Percentiles rank a stretch among this genome's conserved stretches.
Conservation (phyloP, 192 early-diverging fungal species). For the Coemansia sp. region DNA sequence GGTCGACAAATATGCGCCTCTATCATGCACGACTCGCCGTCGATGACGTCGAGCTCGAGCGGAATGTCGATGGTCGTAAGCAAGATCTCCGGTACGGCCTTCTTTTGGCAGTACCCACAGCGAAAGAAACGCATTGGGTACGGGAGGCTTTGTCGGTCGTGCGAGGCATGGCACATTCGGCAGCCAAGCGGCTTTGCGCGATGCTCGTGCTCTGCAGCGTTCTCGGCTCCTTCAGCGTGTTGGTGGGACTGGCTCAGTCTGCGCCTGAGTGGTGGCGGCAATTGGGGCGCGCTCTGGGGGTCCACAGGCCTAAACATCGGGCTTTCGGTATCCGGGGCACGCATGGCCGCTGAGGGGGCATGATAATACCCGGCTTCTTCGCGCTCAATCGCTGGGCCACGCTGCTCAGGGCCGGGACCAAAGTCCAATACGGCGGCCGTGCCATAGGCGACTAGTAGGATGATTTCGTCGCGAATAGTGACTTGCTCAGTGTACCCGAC, state of each 20-base stretch:
- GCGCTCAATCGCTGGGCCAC: constrained; percentile 7
- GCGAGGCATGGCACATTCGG: constrained; percentile 70
- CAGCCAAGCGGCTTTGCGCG: constrained; percentile 27
- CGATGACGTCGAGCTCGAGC: constrained; percentile 67
- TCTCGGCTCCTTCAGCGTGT: not conserved
- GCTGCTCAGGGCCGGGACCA: constrained; percentile 5
- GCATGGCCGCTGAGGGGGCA: not conserved
- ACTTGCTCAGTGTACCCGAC: constrained; percentile 73
- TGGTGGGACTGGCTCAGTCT: constrained; percentile 6
- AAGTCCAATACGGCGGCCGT: constrained; percentile 72
- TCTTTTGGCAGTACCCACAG: constrained; percentile 70
- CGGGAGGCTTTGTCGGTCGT: constrained; percentile 62
- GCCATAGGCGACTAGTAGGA: constrained; percentile 67
- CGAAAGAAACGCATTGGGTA: constrained; percentile 68
- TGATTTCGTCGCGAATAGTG: constrained; percentile 67
- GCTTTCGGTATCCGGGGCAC: constrained; percentile 22
- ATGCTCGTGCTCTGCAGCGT: not conserved
- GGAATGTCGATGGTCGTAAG: constrained; percentile 76
- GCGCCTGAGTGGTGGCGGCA: constrained; percentile 1
- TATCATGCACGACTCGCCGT: constrained; percentile 64
- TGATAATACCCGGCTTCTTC: not conserved
- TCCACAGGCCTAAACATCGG: constrained; percentile 16
- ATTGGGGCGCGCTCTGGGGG: not conserved
- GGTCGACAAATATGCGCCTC: constrained; percentile 71
- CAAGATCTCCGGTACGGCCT: constrained; percentile 75